Percentiles rank a stretch among this genome's conserved stretches.
Conservation (phyloP, 345 rosid genomes). For the Salix brachista region DNA sequence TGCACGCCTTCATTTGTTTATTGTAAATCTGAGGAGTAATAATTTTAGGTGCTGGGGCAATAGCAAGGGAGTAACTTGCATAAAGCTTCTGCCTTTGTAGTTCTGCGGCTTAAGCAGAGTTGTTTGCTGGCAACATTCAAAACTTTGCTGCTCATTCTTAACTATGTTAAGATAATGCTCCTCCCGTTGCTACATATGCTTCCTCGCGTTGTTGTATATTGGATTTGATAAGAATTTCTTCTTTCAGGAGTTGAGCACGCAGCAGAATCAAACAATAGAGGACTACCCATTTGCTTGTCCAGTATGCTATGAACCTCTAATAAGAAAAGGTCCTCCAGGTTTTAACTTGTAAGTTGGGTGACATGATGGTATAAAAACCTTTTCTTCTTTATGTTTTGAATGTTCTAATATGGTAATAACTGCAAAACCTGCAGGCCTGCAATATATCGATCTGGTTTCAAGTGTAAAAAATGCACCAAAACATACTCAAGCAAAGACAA, state of each 20-base stretch:
- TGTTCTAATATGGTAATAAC: not conserved
- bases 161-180: not conserved
- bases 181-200: not conserved
- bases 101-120: too few species aligned
- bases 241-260: slow-evolving; percentile 38
- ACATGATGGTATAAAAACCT: not conserved
- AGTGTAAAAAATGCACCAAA: slow-evolving; percentile 69
- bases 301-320: slow-evolving; percentile 72
- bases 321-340: slow-evolving; percentile 91
- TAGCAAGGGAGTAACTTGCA: too few species aligned
- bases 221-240: slow-evolving; percentile 1
- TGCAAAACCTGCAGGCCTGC: slow-evolving; percentile 52
- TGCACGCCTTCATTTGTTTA: too few species aligned
- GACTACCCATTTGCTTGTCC: slow-evolving; percentile 74
- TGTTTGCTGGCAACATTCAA: too few species aligned
- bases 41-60: too few species aligned
- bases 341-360: slow-evolving; percentile 63
- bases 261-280: slow-evolving; percentile 32
- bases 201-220: slow-evolving; percentile 3
- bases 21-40: too few species aligned
- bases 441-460: slow-evolving; percentile 87
- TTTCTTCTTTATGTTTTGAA: not conserved
- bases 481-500: slow-evolving; percentile 81
- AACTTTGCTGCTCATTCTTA: too few species aligned
- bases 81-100: too few species aligned